phyloP scores from a whole-genome alignment of 164 flowering plant genomes.

The Sedum album region DNA sequence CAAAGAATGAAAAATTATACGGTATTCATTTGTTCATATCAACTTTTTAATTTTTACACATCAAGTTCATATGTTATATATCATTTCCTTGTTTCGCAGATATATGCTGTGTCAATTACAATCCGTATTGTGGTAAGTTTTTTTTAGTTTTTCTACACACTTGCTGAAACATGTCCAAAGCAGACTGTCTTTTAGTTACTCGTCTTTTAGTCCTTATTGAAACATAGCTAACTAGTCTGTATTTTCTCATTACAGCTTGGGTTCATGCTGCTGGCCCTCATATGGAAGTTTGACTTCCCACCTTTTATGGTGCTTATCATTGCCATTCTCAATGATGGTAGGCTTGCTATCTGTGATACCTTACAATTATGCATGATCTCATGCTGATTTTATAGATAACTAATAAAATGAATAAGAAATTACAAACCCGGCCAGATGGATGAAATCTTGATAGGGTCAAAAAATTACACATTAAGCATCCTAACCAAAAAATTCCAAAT shows the following conservation, averaged over 20 bases:
- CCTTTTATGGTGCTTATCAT: conserved; percentile 93
- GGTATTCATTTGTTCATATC: conserved; percentile 20
- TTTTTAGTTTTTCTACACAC: background rate
- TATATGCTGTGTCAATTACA: conserved; percentile 89
- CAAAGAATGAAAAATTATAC: conserved; percentile 87
- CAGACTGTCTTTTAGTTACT: background rate
- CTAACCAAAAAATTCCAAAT: background rate
- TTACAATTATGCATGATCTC: conserved; percentile 5
- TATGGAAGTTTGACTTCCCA: conserved; percentile 86
- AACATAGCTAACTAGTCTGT: background rate
- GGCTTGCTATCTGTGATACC: conserved; percentile 9
- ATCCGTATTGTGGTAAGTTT: conserved; percentile 93
- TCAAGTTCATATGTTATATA: background rate
- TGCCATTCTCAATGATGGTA: conserved; percentile 88
- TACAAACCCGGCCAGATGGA: no score
- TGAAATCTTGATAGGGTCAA: no score
- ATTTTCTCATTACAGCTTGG: conserved; percentile 50
- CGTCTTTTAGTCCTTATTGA: no score
- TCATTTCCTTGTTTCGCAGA: conserved; percentile 31
- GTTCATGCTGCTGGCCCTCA: conserved; percentile 78
- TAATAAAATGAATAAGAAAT: background rate
- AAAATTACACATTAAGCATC: no score
- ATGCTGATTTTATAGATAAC: background rate
- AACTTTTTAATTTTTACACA: no score
- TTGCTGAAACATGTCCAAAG: background rate